A percentile compares a stretch with the other conserved stretches of the same genome.
These are phyloP conservation scores for Escallonia herrerae DNA, from an alignment of 129 eudicot genomes.

Conservation along the genomic window DNA sequence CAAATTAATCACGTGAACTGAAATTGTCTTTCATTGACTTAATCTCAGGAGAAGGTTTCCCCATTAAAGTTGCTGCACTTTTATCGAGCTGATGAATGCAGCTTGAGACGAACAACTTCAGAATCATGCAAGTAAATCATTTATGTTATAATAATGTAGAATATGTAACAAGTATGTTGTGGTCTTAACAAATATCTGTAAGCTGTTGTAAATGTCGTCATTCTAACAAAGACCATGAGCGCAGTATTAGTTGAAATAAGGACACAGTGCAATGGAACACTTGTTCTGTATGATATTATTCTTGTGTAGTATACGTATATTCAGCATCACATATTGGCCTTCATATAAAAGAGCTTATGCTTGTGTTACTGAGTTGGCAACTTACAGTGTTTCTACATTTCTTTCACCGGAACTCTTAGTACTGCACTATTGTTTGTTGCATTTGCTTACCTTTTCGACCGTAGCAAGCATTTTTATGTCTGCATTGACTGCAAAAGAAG, in stretches of 20 bases:
- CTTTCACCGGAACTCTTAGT: too few species aligned
- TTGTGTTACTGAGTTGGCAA: not conserved
- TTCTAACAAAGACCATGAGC: conserved; percentile 2
- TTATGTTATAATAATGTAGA: not conserved
- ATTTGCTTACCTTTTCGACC: too few species aligned
- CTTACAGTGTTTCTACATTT: not conserved
- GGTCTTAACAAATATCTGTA: not conserved
- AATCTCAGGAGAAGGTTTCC: conserved; percentile 40
- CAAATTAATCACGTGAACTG: not conserved
- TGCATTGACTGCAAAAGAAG: too few species aligned
- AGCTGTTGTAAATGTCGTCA: conserved; percentile 16
- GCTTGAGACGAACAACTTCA: conserved; percentile 1
- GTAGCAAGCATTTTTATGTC: too few species aligned
- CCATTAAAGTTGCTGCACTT: conserved; percentile 52
- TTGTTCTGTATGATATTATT: not conserved
- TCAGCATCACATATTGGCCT: not conserved
- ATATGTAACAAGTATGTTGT: not conserved
- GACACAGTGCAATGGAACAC: not conserved
- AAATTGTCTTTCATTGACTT: conserved; percentile 1
- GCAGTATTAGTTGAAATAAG: conserved; percentile 1
- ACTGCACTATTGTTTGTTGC: too few species aligned
- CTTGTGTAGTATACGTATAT: not conserved
- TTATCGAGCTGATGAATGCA: conserved; percentile 44
- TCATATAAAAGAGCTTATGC: not conserved
- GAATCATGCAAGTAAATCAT: conserved; percentile 9